These are phyloP conservation scores for Globisporangium nunn DNA, from an alignment of 352 stramenopile genomes.

Conservation along the genomic window DNA sequence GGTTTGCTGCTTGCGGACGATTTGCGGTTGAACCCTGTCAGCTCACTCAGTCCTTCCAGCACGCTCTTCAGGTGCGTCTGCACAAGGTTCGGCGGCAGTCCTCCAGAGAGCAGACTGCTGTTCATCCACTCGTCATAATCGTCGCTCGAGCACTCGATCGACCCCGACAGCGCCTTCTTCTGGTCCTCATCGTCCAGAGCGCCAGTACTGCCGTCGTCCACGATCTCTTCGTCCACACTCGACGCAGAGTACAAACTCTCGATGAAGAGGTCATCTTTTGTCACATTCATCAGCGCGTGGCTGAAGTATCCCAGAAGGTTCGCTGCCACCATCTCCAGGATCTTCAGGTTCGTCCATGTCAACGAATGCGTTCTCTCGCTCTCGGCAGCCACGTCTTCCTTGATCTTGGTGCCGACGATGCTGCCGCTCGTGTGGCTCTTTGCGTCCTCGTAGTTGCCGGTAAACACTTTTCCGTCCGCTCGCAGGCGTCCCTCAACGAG, in stretches of 20 bases:
- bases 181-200: constrained; percentile 21
- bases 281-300: constrained; percentile 53
- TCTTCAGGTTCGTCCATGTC: constrained; percentile 43
- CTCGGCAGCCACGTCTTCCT: constrained; percentile 14
- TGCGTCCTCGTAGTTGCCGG: constrained; percentile 79
- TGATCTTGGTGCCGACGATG: constrained; percentile 69
- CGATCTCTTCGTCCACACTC: constrained; percentile 25
- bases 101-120: constrained; percentile 67
- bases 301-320: constrained; percentile 75
- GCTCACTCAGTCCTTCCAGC: constrained; percentile 30
- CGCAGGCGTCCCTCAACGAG: constrained; percentile 73
- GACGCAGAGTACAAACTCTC: constrained; percentile 19
- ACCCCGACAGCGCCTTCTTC: constrained; percentile 31
- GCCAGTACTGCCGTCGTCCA: constrained; percentile 19
- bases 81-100: constrained; percentile 46
- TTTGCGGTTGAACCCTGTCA: constrained; percentile 33
- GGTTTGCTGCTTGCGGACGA: constrained; percentile 15
- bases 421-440: constrained; percentile 83
- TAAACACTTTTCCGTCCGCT: constrained; percentile 64
- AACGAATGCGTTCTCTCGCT: constrained; percentile 5
- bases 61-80: constrained; percentile 63
- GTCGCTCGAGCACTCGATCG: constrained; percentile 53
- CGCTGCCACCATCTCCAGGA: constrained; percentile 71
- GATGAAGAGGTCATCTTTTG: constrained; percentile 55
- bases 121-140: constrained; percentile 82